These are phyloP conservation scores for Staphylotrichum tortipilum DNA, from an alignment of 495 filamentous ascomycete species.

Conservation along the genomic window DNA sequence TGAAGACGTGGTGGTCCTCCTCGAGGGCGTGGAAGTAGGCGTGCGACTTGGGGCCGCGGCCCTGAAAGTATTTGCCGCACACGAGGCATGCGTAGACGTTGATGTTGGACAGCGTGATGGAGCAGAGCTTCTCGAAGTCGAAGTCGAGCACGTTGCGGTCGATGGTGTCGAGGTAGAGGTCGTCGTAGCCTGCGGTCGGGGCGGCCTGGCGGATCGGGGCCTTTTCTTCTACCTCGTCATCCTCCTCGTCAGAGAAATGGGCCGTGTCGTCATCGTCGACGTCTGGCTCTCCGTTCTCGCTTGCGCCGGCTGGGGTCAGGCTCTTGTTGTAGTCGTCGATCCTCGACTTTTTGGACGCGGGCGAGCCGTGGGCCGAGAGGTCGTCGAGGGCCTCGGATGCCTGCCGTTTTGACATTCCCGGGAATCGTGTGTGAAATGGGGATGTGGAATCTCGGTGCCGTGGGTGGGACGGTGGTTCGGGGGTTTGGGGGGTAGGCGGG, in stretches of 20 bases:
- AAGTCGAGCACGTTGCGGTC: conserved; percentile 83
- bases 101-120: conserved; percentile 89
- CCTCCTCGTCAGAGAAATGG: conserved; percentile 17
- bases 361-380: conserved; percentile 49
- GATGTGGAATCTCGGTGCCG: no score
- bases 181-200: conserved; percentile 81
- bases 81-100: conserved; percentile 98
- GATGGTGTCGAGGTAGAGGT: conserved; percentile 97
- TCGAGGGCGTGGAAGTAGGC: conserved; percentile 98
- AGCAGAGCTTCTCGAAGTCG: conserved; percentile 98
- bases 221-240: conserved; percentile 41
- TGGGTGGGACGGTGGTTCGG: not conserved
- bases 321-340: conserved; percentile 43
- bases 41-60: conserved; percentile 84
- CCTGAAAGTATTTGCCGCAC: conserved; percentile 96
- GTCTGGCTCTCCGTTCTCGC: not conserved
- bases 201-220: conserved; percentile 55
- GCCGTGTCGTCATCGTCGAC: conserved; percentile 11
- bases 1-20: conserved; percentile 88
- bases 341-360: conserved; percentile 67
- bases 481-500: no score
- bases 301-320: no score
- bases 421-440: not conserved
- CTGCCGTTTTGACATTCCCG: conserved; percentile 51
- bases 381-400: conserved; percentile 72